A percentile compares a stretch with the other conserved stretches of the same genome.
Conservation (phyloP, 495 filamentous ascomycete species). For the Tuber melanosporum region DNA sequence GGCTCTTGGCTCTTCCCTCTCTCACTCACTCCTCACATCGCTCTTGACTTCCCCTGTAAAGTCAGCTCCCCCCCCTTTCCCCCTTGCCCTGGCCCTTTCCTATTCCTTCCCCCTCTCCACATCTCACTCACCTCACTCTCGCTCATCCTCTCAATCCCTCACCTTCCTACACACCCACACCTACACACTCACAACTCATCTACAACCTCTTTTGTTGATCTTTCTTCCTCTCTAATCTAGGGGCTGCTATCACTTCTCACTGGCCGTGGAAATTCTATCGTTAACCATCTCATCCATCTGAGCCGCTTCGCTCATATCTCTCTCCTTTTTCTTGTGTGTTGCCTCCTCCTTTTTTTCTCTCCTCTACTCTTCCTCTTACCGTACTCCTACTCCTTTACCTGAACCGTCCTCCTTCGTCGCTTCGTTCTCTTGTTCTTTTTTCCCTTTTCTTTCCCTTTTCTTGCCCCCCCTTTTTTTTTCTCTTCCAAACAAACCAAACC, state of each 20-base stretch:
- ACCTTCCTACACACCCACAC: conserved; percentile 33
- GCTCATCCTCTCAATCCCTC: conserved; percentile 6
- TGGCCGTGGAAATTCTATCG: conserved; percentile 30
- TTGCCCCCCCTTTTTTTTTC: conserved; percentile 22
- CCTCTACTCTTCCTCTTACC: conserved; percentile 34
- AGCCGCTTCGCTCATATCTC: conserved; percentile 40
- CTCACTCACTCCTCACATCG: neutral
- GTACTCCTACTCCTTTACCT: conserved; percentile 33
- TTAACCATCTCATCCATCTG: conserved; percentile 37
- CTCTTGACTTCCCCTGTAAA: neutral
- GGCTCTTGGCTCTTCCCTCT: neutral
- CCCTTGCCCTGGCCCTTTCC: conserved; percentile 12
- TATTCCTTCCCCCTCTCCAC: conserved; percentile 12
- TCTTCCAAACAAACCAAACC: conserved; percentile 13
- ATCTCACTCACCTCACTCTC: conserved; percentile 4
- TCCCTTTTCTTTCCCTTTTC: conserved; percentile 28
- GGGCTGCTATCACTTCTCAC: conserved; percentile 1
- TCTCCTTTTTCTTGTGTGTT: conserved; percentile 42
- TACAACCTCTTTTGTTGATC: conserved; percentile 40
- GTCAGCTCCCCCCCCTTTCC: conserved; percentile 17
- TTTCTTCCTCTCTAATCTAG: conserved; percentile 8
- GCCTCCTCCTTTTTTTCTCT: conserved; percentile 45
- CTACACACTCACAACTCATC: conserved; percentile 25
- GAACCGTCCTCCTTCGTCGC: conserved; percentile 34
- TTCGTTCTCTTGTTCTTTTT: conserved; percentile 43